Conservation (phyloP, 352 stramenopile species). For the Phytopythium kandeliae region DNA sequence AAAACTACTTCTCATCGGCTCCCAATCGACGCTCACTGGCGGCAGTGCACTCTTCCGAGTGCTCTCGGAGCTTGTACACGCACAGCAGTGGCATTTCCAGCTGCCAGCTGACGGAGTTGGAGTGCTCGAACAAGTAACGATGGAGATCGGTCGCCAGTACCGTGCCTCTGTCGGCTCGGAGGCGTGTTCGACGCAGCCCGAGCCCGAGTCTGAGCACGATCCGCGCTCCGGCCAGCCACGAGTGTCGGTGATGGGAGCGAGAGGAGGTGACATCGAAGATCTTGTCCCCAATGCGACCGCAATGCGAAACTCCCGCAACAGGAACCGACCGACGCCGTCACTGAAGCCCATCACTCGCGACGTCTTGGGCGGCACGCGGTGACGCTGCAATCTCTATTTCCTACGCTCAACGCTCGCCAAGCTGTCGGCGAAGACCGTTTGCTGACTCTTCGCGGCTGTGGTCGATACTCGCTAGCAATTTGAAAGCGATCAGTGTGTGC, state of each 20-base stretch:
- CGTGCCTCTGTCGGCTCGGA: background rate
- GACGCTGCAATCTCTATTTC: background rate
- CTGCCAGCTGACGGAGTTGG: constrained; percentile 27
- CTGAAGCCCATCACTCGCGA: constrained; percentile 36
- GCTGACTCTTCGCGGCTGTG: background rate
- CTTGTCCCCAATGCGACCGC: constrained; percentile 22
- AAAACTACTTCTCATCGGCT: constrained; percentile 83
- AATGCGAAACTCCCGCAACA: constrained; percentile 10
- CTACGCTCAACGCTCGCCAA: background rate
- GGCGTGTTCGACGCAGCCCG: constrained; percentile 1
- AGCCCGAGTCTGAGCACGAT: constrained; percentile 3
- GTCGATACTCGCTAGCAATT: background rate
- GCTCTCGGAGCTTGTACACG: constrained; percentile 30
- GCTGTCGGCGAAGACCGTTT: background rate
- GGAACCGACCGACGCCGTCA: constrained; percentile 6
- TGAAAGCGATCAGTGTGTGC: background rate
- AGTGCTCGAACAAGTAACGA: background rate
- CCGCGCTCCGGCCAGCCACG: constrained; percentile 25
- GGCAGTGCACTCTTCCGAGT: constrained; percentile 57
- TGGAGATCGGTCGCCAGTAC: background rate
- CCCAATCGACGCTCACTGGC: constrained; percentile 43
- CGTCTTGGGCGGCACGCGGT: constrained; percentile 10
- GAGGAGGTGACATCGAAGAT: constrained; percentile 41
- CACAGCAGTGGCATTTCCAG: constrained; percentile 31
- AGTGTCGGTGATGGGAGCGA: constrained; percentile 28